These are phyloP conservation scores for Leptographium lundbergii DNA, from an alignment of 2,329 filamentous ascomycete species.

Conservation along the genomic window DNA sequence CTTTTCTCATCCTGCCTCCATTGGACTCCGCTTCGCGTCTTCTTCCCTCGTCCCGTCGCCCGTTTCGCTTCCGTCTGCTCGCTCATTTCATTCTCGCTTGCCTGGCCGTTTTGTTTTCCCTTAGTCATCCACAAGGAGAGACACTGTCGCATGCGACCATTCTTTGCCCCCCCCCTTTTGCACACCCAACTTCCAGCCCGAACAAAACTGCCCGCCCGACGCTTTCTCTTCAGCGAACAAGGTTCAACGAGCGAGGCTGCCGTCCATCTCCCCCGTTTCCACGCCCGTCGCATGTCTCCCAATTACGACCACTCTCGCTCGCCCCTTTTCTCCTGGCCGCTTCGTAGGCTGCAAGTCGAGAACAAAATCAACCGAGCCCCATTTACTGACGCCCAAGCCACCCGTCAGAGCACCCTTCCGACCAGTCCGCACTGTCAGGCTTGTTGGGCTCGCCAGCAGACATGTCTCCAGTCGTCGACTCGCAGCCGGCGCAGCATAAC, in stretches of 20 bases:
- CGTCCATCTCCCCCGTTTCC: neutral
- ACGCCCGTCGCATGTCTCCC: neutral
- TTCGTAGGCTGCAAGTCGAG: neutral
- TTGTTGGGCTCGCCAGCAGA: constrained; percentile 6
- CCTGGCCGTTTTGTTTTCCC: neutral
- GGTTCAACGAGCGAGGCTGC: neutral
- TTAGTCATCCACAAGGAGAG: neutral
- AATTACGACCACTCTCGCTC: neutral
- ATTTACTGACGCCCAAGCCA: neutral
- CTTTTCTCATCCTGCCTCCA: neutral
- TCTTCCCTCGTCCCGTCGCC: neutral
- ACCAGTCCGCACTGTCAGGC: constrained; percentile 1
- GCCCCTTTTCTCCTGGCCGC: neutral
- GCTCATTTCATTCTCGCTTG: neutral
- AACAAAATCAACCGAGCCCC: neutral
- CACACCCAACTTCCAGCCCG: neutral
- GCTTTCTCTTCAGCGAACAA: neutral
- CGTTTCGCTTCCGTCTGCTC: neutral
- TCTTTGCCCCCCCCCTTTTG: neutral
- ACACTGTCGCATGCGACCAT: neutral
- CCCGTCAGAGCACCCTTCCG: neutral
- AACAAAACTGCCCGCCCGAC: neutral
- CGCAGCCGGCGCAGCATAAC: constrained; percentile 18
- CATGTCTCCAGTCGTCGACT: constrained; percentile 22
- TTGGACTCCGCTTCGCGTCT: neutral